Evolutionary conservation across 2,329 filamentous ascomycete species (phyloP), one percentile per base, ranked within the genome.

Genomic region (Verruconis gallopava): DNA sequence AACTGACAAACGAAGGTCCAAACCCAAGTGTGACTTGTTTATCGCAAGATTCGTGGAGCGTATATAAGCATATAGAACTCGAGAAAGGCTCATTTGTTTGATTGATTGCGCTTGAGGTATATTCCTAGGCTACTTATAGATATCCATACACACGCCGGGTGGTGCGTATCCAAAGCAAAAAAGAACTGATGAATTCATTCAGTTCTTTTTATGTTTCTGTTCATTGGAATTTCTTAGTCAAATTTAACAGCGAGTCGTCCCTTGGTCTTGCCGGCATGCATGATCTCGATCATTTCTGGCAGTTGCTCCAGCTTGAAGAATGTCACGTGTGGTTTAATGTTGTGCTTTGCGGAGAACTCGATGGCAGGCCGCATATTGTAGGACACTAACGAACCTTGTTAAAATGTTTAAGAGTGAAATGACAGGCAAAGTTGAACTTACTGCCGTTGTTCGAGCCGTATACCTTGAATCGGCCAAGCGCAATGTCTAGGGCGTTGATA

Each of bases 201-300:
- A n/a, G n/a, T n/a, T n/a, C n/a, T n/a, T n/a, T n/a, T n/a, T n/a
- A n/a, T n/a, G n/a, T n/a, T n/a, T n/a, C n/a, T n/a, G n/a, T n/a
- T n/a, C n/a, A n/a, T n/a, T n/a, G n/a, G n/a, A n/a, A n/a, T n/a
- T n/a, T n/a, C n/a, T 44, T 15, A 44, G 5, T 40, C 42, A 40
- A 45, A 45, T 13, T 36, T 36, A 11, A 43, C 43, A 21, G 19
- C 43, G 3, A 43, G 30, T 21, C 43, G 9, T 4, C 43, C 43
- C 18, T 20, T 42, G 4, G 43, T 43, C 19, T 42, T 43, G 9
- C 18, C 22, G 13, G 28, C 28, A 38, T 45, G 43, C 55, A 59
- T 58, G 40, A 58, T 32, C 25, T 57, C 54, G 30, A 58, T 47
- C 56, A 58, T 59, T 50, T 56, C 53, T 4, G 55, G 55, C 22